A percentile compares a stretch with the other conserved stretches of the same genome.
Evolutionary conservation across 1,284 basidiomycete species (phyloP).

Genomic region (Rhodotorula sp.): DNA sequence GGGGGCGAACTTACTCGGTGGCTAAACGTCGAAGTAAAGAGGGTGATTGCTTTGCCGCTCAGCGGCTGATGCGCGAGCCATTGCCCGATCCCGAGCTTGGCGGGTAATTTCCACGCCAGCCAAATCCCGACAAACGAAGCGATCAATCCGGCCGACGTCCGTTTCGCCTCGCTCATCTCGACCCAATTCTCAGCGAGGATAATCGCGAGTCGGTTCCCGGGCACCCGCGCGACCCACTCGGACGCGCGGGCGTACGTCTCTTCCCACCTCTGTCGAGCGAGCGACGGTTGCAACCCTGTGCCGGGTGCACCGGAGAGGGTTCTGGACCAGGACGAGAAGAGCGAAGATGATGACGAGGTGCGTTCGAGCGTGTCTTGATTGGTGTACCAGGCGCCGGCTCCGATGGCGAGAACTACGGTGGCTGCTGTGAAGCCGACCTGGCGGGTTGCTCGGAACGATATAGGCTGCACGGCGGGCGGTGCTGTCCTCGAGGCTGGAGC

Average conservation of each 20-base stretch:
- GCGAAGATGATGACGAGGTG: background rate
- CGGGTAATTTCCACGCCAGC: slow-evolving; percentile 23
- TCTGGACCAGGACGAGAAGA: slow-evolving; percentile 4
- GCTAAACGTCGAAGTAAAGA: slow-evolving; percentile 35
- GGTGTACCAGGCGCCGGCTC: slow-evolving; percentile 19
- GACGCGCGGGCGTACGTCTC: slow-evolving; percentile 7
- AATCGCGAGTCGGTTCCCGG: slow-evolving; percentile 15
- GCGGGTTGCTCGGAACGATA: background rate
- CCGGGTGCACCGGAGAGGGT: background rate
- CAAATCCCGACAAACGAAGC: slow-evolving; percentile 22
- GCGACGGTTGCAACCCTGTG: slow-evolving; percentile 10
- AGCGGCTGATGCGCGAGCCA: slow-evolving; percentile 33
- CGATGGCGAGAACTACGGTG: background rate
- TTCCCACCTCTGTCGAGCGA: slow-evolving; percentile 17
- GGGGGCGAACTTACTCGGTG: slow-evolving; percentile 21
- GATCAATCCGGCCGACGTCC: slow-evolving; percentile 30
- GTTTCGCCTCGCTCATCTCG: slow-evolving; percentile 28
- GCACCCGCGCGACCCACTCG: background rate
- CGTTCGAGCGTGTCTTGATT: slow-evolving; percentile 21
- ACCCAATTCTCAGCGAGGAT: slow-evolving; percentile 35
- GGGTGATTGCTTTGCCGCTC: slow-evolving; percentile 17
- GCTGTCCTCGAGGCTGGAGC: background rate
- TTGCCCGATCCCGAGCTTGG: background rate
- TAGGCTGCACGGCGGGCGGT: background rate
- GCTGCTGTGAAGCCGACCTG: slow-evolving; percentile 16